These are phyloP conservation scores for Achaetomium macrosporum DNA, from an alignment of 2,329 filamentous ascomycete species.

Conservation along the genomic window DNA sequence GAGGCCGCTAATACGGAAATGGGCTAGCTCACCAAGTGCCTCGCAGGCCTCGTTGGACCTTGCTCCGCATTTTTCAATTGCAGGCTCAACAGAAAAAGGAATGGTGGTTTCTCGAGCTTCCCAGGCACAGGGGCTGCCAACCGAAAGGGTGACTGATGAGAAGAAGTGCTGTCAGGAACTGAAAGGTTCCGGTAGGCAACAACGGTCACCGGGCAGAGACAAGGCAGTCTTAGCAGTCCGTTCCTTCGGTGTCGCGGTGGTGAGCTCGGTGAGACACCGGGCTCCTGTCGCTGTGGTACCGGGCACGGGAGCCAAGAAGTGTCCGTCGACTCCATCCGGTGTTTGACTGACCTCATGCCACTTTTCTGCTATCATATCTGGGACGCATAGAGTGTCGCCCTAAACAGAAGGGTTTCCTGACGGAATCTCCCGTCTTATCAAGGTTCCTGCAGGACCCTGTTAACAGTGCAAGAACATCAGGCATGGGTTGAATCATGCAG, in stretches of 20 bases:
- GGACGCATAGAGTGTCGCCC: no score
- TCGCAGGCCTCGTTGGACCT: slow-evolving; percentile 4
- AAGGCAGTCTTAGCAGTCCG: background rate
- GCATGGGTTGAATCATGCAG: background rate
- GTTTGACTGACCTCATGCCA: background rate
- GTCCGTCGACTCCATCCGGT: background rate
- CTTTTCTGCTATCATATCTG: no score
- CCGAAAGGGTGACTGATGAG: background rate
- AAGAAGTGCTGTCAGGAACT: no score
- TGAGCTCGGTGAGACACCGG: background rate
- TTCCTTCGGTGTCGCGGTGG: background rate
- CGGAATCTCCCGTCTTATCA: no score
- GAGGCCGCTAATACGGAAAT: background rate
- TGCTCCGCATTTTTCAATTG: slow-evolving; percentile 13
- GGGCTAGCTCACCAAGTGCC: slow-evolving; percentile 7
- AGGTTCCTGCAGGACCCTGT: slow-evolving; percentile 1
- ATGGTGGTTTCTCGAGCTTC: background rate
- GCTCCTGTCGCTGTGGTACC: background rate
- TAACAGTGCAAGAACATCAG: background rate
- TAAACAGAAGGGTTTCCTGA: background rate
- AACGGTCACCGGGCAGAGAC: background rate
- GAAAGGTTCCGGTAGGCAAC: background rate
- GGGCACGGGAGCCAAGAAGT: slow-evolving; percentile 1
- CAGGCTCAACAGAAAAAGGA: slow-evolving; percentile 8
- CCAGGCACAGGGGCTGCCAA: background rate